Evolutionary conservation across 306 rosid species (phyloP), one percentile per base, ranked within the genome.

Genomic region (Dalbergia cochinchinensis): DNA sequence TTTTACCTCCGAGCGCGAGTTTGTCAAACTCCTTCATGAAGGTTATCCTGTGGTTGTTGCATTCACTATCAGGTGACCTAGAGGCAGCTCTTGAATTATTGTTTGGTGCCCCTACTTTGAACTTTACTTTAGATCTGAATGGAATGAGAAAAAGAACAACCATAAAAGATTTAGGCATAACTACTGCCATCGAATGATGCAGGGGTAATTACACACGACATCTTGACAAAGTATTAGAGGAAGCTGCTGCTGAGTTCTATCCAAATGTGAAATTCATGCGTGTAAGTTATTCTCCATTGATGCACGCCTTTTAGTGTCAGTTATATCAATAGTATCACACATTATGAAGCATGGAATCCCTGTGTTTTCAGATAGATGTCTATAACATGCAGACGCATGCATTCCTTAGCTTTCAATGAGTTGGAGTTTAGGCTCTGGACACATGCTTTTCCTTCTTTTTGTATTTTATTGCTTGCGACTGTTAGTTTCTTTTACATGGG

Each of bases 1-100:
- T 91, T 93, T 92, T 86, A 91, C 92, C 50, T 92, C 98, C 53
- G 98, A 95, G 85, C 95, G 94, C 12, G 92, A 95, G 80, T 95
- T 95, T 81, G 89, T 95, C 72, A 90, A 85, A 54, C 94, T 95
- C 62, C 98, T 95, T 83, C 95, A 91, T 65, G 95, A 95, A 86
- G 96, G 97, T 65, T 61, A 83, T 86, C 99, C 98, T 9, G 85
- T 92, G 19, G 94, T 89, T 68, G 98, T 85, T 83, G 98, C 98
- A 31, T 95, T 95, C 77, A 93, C 98, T 44, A 84, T 90, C 85
- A 91, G 88, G 99, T 95, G 60, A 81, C 59, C 63, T 31, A 18
- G 64, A 83, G 69, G 64, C 48, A 12, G 65, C 79, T 55, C 11
- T 67, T 78, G 70, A 47, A 34, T 68, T 35, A 14, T 81, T 67